Evolutionary conservation across 2,329 filamentous ascomycete species (phyloP), one percentile per base, ranked within the genome.

Genomic region (Elsinoe batatas): DNA sequence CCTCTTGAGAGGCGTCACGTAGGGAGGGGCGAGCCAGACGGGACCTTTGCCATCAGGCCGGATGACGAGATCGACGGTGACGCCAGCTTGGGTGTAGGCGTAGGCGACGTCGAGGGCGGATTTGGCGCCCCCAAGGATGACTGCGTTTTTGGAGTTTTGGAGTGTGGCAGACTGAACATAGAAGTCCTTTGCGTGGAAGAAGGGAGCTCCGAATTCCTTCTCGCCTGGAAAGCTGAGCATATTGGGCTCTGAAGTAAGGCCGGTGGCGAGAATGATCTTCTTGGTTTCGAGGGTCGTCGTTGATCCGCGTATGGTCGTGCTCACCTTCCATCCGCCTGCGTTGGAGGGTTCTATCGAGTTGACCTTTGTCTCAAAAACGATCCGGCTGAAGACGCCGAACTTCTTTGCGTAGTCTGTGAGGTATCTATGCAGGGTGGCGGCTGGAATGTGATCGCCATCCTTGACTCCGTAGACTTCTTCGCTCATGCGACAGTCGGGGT

Each of bases 401-500:
- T 78, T 68, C 57, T 78, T 68, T 1, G 77, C 76, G 60, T 78
- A 85, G 3, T 77, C 72, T 32, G 72, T 71, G 6, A 85, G 67
- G 64, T 87, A 87, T 1, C 69, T 62, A 61, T 82, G 75, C 53
- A 84, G 66, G 1, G 77, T 75, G 0, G 70, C 59, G 0, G 80
- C 83, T 0, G 81, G 77, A 49, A 87, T 79, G 64, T 85, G 81
- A 53, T 83, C 65, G 13, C 78, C 79, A 5, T 67, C 62, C 51
- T 74, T 71, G 37, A 79, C 73, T 20, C 67, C 71, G 57, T 75
- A 75, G 4, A 72, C 60, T 2, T 68, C 69, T 1, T 62, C 59
- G 15, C 77, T 74, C 81, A 91, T 85, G 15, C 85, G 84, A 58
- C 87, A 88, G 62, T 88, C 87, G 0, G 81, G 80, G 63, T 80